Percentiles rank a stretch among this genome's conserved stretches.
phyloP scores from a whole-genome alignment of 768 basidiomycete species.

The Lentinus brumalis region DNA sequence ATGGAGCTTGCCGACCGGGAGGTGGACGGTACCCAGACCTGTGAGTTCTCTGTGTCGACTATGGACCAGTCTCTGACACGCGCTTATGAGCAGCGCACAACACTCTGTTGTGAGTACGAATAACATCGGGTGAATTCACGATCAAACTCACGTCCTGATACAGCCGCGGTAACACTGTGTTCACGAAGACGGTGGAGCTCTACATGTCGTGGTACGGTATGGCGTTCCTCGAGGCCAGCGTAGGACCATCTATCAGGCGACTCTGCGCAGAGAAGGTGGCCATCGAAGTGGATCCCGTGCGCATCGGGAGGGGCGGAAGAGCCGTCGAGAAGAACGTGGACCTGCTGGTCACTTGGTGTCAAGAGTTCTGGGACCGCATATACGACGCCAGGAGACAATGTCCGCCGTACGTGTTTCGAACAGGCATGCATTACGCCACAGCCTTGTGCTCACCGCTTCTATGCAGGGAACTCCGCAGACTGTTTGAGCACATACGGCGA shows the following conservation, averaged over 20 bases:
- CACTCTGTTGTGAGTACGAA: constrained; percentile 57
- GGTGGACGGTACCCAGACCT: constrained; percentile 66
- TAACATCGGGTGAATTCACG: constrained; percentile 29
- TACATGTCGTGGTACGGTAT: constrained; percentile 85
- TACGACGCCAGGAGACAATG: constrained; percentile 73
- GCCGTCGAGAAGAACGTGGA: constrained; percentile 70
- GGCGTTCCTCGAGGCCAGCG: constrained; percentile 76
- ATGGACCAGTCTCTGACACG: neutral
- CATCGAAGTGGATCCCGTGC: constrained; percentile 82
- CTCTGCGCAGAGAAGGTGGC: constrained; percentile 72
- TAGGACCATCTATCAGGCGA: constrained; percentile 69
- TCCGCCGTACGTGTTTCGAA: constrained; percentile 57
- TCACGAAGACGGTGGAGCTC: constrained; percentile 68
- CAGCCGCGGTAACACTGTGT: constrained; percentile 53
- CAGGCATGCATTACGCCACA: neutral
- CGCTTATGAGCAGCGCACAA: constrained; percentile 56
- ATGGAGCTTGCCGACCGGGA: constrained; percentile 70
- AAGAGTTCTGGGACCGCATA: constrained; percentile 80
- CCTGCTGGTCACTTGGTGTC: constrained; percentile 74
- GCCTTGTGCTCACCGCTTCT: constrained; percentile 7
- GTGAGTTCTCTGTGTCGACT: constrained; percentile 42
- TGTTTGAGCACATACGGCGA: constrained; percentile 70
- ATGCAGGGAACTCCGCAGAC: constrained; percentile 66
- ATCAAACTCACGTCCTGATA: constrained; percentile 24
- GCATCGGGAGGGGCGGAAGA: constrained; percentile 59